Evolutionary conservation across 192 early-diverging fungal genomes (phyloP).

Genomic region (Gryganskiella cystojenkinii): DNA sequence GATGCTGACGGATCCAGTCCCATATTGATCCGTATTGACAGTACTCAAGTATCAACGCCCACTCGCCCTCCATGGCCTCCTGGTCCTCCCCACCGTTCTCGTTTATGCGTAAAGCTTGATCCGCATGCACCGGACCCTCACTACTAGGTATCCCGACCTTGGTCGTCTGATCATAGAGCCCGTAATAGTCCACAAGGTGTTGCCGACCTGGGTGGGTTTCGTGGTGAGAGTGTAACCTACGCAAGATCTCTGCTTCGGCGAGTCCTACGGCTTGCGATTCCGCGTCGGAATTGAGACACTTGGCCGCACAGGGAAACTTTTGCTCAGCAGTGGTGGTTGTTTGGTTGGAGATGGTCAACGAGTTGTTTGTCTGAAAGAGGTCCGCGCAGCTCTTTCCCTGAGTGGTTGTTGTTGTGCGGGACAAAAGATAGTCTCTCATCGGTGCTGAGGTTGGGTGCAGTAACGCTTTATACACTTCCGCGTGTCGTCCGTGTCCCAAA

Average conservation of each 20-base stretch:
- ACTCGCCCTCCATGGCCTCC: conserved; percentile 24
- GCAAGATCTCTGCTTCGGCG: conserved; percentile 29
- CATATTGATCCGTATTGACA: conserved; percentile 66
- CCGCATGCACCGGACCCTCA: too few relatives aligned
- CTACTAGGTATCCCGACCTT: not conserved
- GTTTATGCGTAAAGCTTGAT: too few relatives aligned
- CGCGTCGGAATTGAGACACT: conserved; percentile 27
- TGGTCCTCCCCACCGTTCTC: not conserved
- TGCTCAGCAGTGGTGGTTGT: not conserved
- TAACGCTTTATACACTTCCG: conserved; percentile 43
- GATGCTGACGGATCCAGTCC: conserved; percentile 64
- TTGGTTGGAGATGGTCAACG: not conserved
- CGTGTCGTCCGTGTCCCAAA: conserved; percentile 42
- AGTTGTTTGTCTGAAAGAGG: conserved; percentile 21
- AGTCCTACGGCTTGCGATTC: conserved; percentile 39
- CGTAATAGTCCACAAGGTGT: conserved; percentile 29
- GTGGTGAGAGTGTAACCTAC: conserved; percentile 14
- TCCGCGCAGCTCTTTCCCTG: conserved; percentile 24
- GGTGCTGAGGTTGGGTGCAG: conserved; percentile 25
- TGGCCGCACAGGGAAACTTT: conserved; percentile 40
- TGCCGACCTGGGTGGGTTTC: conserved; percentile 26
- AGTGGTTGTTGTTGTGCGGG: conserved; percentile 6
- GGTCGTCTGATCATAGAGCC: conserved; percentile 21
- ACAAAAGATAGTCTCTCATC: conserved; percentile 26
- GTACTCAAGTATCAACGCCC: conserved; percentile 65